These are phyloP conservation scores for Myriosclerotinia curreyana DNA, from an alignment of 2,329 filamentous ascomycete genomes.

Conservation along the genomic window DNA sequence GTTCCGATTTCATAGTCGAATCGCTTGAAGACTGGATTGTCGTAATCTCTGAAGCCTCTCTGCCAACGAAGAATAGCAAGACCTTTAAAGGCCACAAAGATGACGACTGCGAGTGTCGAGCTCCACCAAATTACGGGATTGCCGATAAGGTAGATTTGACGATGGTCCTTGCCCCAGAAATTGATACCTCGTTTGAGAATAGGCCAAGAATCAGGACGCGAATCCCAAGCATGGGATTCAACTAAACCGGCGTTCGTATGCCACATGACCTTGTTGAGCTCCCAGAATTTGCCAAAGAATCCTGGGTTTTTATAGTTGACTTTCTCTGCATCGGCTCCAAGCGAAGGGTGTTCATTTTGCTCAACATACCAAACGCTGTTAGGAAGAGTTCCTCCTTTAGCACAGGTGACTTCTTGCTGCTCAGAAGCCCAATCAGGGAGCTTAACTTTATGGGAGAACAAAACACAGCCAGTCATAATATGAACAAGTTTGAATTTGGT, in stretches of 20 bases:
- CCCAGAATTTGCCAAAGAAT: slow-evolving; percentile 97
- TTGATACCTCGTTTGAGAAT: slow-evolving; percentile 92
- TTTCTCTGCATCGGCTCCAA: slow-evolving; percentile 76
- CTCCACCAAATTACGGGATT: slow-evolving; percentile 96
- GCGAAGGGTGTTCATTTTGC: slow-evolving; percentile 77
- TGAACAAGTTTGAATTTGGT: slow-evolving; percentile 95
- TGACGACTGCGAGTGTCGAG: slow-evolving; percentile 70
- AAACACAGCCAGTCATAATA: slow-evolving; percentile 90
- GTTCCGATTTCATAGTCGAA: slow-evolving; percentile 97
- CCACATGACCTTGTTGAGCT: slow-evolving; percentile 98
- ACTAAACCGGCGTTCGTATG: slow-evolving; percentile 93
- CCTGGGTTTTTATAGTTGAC: slow-evolving; percentile 94
- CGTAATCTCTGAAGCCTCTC: slow-evolving; percentile 84
- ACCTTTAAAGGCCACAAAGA: slow-evolving; percentile 83
- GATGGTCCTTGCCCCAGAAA: slow-evolving; percentile 94
- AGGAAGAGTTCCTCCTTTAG: slow-evolving; percentile 82
- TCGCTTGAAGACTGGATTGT: slow-evolving; percentile 79
- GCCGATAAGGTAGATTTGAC: slow-evolving; percentile 93
- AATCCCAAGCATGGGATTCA: slow-evolving; percentile 98
- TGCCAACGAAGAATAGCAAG: slow-evolving; percentile 91
- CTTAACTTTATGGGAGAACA: slow-evolving; percentile 99
- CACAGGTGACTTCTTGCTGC: slow-evolving; percentile 98
- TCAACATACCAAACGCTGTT: slow-evolving; percentile 99
- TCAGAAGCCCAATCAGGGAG: slow-evolving; percentile 97
- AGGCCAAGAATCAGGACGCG: slow-evolving; percentile 89